Percentiles rank a stretch among this genome's conserved stretches.
phyloP scores from a whole-genome alignment of 805 yeast genomes.

The Kluyveromyces aestuarii region DNA sequence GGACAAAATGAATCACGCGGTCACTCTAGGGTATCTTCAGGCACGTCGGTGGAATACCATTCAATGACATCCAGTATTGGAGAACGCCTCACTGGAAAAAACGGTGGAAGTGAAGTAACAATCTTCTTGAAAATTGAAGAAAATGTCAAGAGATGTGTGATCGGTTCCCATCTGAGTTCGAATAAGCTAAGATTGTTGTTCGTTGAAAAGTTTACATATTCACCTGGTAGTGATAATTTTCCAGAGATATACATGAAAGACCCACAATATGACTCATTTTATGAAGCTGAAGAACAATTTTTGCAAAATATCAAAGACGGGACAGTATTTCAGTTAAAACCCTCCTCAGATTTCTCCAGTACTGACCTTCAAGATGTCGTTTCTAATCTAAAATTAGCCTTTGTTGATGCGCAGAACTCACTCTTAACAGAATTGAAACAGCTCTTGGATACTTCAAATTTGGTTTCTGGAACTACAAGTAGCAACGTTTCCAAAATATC shows the following conservation, averaged over 20 bases:
- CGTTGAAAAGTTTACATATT: constrained; percentile 79
- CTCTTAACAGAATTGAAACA: not conserved
- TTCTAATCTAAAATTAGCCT: not conserved
- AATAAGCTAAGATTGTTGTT: constrained; percentile 57
- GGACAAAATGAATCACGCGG: not conserved
- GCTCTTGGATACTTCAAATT: not conserved
- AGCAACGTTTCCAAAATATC: not conserved
- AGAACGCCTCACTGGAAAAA: not conserved
- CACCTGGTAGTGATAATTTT: constrained; percentile 61
- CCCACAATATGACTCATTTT: constrained; percentile 46
- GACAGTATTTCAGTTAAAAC: constrained; percentile 42
- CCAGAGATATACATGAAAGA: constrained; percentile 76
- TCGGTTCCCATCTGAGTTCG: constrained; percentile 26
- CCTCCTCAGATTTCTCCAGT: not conserved
- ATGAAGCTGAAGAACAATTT: constrained; percentile 68
- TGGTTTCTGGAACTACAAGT: not conserved
- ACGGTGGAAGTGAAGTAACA: not conserved
- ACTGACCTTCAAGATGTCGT: not conserved
- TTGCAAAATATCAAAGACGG: constrained; percentile 54
- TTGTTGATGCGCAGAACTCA: not conserved
- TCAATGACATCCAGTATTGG: not conserved
- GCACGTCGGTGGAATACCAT: constrained; percentile 1
- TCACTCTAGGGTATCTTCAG: not conserved
- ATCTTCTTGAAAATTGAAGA: constrained; percentile 44
- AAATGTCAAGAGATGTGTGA: constrained; percentile 43